Percentiles rank a stretch among this genome's conserved stretches.
These are phyloP conservation scores for Arachis stenosperma DNA, from an alignment of 306 rosid species.

Conservation along the genomic window DNA sequence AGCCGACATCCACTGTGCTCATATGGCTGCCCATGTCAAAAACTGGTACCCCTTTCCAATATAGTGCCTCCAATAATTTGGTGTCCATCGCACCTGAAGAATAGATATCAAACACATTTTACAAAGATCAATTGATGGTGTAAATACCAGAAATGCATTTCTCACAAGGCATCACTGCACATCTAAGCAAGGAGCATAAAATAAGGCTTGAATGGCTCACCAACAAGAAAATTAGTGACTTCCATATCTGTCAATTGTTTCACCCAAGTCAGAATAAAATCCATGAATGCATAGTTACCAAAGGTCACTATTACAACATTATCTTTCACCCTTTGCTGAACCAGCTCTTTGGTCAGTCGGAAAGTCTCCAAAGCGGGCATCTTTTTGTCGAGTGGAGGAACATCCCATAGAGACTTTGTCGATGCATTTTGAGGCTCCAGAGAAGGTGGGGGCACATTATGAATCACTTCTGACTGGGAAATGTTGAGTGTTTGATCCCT, in stretches of 20 bases:
- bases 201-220: slow-evolving; percentile 50
- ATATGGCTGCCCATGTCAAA: slow-evolving; percentile 98
- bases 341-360: slow-evolving; percentile 67
- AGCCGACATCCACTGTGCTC: slow-evolving; percentile 87
- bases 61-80: slow-evolving; percentile 83
- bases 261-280: slow-evolving; percentile 89
- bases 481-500: slow-evolving; percentile 47
- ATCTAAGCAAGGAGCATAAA: slow-evolving; percentile 28
- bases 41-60: slow-evolving; percentile 94
- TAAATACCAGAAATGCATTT: slow-evolving; percentile 11
- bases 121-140: slow-evolving; percentile 32
- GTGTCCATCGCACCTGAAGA: slow-evolving; percentile 91
- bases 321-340: slow-evolving; percentile 79
- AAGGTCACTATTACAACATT: slow-evolving; percentile 78
- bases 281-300: slow-evolving; percentile 95
- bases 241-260: slow-evolving; percentile 77
- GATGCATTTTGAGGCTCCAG: slow-evolving; percentile 38
- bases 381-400: slow-evolving; percentile 52
- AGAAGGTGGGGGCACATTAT: slow-evolving; percentile 38
- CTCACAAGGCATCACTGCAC: slow-evolving; percentile 17
- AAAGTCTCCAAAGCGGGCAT: slow-evolving; percentile 76
- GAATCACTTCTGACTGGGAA: slow-evolving; percentile 44
- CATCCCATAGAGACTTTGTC: slow-evolving; percentile 58
- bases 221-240: slow-evolving; percentile 79
- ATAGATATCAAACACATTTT: slow-evolving; percentile 36